Conservation (phyloP, 306 rosid genomes). For the Sechiopsis laciniata region DNA sequence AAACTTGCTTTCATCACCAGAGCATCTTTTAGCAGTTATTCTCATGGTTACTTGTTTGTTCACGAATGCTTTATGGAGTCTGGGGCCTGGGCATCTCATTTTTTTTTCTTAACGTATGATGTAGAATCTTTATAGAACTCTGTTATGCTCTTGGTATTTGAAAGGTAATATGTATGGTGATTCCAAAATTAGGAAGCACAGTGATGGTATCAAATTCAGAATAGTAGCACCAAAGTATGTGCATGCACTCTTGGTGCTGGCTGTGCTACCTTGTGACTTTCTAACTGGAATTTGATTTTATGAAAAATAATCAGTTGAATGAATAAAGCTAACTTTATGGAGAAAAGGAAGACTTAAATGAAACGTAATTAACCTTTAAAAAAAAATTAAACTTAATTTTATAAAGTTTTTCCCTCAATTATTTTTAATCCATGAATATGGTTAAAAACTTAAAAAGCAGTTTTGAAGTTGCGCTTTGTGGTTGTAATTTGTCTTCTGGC, state of each 20-base stretch:
- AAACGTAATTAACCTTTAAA: too few relatives aligned
- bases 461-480: background rate
- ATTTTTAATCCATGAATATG: too few relatives aligned
- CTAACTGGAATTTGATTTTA: background rate
- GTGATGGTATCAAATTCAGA: background rate
- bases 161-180: background rate
- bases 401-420: background rate
- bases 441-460: background rate
- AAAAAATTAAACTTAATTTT: background rate
- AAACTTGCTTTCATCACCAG: background rate
- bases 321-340: background rate
- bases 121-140: background rate
- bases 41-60: background rate
- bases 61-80: background rate
- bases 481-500: background rate
- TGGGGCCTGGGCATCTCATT: background rate
- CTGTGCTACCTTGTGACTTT: background rate
- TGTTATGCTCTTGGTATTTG: background rate
- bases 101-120: background rate
- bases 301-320: background rate
- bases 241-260: background rate
- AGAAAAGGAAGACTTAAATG: background rate
- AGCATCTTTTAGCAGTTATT: constrained; percentile 7
- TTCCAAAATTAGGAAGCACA: background rate
- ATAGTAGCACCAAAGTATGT: background rate